These are phyloP conservation scores for Platanthera zijinensis DNA, from an alignment of 106 monocot genomes.

Conservation along the genomic window DNA sequence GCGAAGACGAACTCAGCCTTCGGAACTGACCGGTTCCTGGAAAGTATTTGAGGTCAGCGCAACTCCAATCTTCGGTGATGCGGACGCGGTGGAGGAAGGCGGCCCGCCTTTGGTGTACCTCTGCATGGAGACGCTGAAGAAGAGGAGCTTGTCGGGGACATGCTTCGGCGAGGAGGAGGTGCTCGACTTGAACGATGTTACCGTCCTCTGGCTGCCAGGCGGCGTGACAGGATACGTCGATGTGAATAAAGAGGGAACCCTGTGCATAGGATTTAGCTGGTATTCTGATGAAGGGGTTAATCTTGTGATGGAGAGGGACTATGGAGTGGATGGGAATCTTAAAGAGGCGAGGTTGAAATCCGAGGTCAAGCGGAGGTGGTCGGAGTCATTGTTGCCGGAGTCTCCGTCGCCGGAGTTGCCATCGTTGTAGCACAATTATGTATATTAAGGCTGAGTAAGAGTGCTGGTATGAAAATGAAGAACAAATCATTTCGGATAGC, in stretches of 20 bases:
- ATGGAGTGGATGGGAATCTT: conserved; percentile 90
- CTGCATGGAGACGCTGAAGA: conserved; percentile 85
- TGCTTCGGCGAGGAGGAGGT: conserved; percentile 76
- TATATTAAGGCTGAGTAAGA: too few relatives aligned
- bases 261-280: conserved; percentile 90
- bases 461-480: too few relatives aligned
- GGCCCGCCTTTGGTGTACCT: conserved; percentile 53
- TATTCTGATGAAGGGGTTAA: conserved; percentile 92
- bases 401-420: background rate
- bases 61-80: conserved; percentile 47
- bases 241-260: conserved; percentile 63
- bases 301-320: conserved; percentile 99
- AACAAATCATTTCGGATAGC: too few relatives aligned
- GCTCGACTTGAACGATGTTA: conserved; percentile 70
- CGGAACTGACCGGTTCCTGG: conserved; percentile 80
- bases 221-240: conserved; percentile 86
- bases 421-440: too few relatives aligned
- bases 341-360: conserved; percentile 87
- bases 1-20: conserved; percentile 55
- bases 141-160: conserved; percentile 66
- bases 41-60: conserved; percentile 80
- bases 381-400: background rate
- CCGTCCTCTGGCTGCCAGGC: conserved; percentile 90
- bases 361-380: conserved; percentile 77
- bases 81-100: conserved; percentile 10